Evolutionary conservation across 768 basidiomycete species (phyloP).

Genomic region (Hygrocybe coccinea): DNA sequence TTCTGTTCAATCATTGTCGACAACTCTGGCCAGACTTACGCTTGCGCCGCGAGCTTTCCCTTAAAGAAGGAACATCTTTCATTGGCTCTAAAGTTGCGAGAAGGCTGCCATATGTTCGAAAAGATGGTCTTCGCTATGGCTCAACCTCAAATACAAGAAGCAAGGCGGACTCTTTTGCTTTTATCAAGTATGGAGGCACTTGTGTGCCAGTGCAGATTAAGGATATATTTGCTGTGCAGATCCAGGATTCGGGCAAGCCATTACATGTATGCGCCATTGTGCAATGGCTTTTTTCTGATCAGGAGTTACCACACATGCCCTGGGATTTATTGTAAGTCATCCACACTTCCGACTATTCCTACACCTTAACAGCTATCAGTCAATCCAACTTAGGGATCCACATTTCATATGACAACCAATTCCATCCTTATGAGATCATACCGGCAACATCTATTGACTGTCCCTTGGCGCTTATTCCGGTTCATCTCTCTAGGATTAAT

Average conservation of each 20-base stretch:
- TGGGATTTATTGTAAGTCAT: constrained; percentile 20
- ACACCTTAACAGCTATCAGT: constrained; percentile 7
- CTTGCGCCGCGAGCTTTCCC: constrained; percentile 3
- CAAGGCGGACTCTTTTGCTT: constrained; percentile 13
- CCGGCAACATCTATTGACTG: too few species aligned
- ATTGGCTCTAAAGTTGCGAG: constrained; percentile 1
- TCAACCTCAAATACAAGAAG: constrained; percentile 12
- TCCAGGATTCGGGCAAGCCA: constrained; percentile 2
- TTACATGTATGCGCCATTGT: constrained; percentile 18
- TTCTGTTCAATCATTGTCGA: constrained; percentile 7
- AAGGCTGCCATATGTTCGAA: constrained; percentile 13
- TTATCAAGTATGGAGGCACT: constrained; percentile 8
- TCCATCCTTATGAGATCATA: too few species aligned
- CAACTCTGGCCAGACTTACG: constrained; percentile 11
- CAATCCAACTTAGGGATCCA: constrained; percentile 17
- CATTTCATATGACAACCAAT: too few species aligned
- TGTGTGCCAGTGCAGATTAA: constrained; percentile 11
- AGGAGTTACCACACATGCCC: constrained; percentile 17
- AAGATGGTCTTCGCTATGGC: constrained; percentile 22
- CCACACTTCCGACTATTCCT: background rate
- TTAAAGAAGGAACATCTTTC: background rate
- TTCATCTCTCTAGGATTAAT: too few species aligned
- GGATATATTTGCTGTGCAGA: constrained; percentile 9
- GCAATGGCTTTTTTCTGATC: constrained; percentile 7
- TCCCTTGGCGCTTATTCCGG: too few species aligned